Conservation (phyloP, 345 rosid species). For the Lepidium didymum region DNA sequence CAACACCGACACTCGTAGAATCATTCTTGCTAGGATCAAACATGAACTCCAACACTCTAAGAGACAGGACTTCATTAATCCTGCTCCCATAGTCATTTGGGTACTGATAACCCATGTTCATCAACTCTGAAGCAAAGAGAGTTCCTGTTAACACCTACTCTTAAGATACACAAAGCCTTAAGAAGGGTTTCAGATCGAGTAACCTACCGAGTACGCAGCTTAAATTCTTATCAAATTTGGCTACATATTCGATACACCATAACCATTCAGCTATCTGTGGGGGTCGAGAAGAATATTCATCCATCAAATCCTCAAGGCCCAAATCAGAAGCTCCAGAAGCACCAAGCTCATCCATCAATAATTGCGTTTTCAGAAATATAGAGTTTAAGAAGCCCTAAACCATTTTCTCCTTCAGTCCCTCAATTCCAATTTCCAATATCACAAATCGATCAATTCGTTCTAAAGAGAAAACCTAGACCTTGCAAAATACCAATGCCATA, state of each 20-base stretch:
- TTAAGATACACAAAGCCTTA: not conserved
- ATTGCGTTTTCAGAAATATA: not conserved
- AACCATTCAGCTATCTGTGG: constrained; percentile 21
- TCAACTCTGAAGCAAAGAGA: constrained; percentile 13
- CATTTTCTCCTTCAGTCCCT: not conserved
- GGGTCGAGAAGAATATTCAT: constrained; percentile 14
- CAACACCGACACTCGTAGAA: not conserved
- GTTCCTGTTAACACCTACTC: not conserved
- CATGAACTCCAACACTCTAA: constrained; percentile 24
- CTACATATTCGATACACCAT: constrained; percentile 28
- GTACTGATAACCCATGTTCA: constrained; percentile 18
- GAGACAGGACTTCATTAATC: constrained; percentile 23
- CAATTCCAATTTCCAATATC: not conserved
- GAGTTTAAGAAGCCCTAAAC: not conserved
- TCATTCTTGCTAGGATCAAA: constrained; percentile 13
- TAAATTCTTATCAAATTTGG: constrained; percentile 20
- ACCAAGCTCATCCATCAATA: constrained; percentile 16
- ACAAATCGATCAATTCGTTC: not conserved
- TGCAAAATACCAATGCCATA: not conserved
- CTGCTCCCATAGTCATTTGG: constrained; percentile 18
- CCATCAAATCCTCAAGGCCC: constrained; percentile 17
- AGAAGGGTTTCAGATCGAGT: not conserved
- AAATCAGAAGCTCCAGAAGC: constrained; percentile 5
- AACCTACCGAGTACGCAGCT: constrained; percentile 27
- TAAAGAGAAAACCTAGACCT: not conserved